A percentile compares a stretch with the other conserved stretches of the same genome.
phyloP scores from a whole-genome alignment of 2,329 filamentous ascomycete species.

The Epichloe hybrida region DNA sequence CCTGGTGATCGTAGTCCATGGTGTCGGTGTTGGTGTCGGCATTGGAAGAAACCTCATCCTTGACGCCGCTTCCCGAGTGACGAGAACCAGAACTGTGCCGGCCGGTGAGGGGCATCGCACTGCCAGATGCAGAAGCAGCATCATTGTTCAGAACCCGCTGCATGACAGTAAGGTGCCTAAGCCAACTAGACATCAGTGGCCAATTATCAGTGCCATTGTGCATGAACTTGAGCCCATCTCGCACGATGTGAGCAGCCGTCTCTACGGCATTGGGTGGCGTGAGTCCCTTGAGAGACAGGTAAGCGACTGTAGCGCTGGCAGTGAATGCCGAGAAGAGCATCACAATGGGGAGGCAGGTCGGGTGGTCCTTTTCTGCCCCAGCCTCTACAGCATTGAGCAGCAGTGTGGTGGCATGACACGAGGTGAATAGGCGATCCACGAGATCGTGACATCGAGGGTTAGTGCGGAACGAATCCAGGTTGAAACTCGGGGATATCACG shows the following conservation, averaged over 20 bases:
- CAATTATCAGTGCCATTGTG: conserved; percentile 45
- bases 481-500: conserved; percentile 39
- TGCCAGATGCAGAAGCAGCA: conserved; percentile 23
- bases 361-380: conserved; percentile 42
- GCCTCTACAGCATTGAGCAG: conserved; percentile 41
- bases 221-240: conserved; percentile 45
- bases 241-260: conserved; percentile 42
- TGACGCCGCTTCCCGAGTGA: conserved; percentile 22
- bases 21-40: conserved; percentile 40
- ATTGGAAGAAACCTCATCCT: conserved; percentile 43
- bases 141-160: conserved; percentile 45
- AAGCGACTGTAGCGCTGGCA: conserved; percentile 46
- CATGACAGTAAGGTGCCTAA: conserved; percentile 47
- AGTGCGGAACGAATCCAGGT: conserved; percentile 38
- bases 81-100: conserved; percentile 19
- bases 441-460: conserved; percentile 36
- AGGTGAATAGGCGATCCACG: conserved; percentile 43
- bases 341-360: conserved; percentile 49
- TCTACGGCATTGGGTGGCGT: conserved; percentile 43
- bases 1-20: conserved; percentile 43
- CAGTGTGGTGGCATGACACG: conserved; percentile 44
- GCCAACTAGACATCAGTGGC: conserved; percentile 46
- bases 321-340: conserved; percentile 52
- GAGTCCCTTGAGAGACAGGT: conserved; percentile 47
- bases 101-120: not conserved